Evolutionary conservation across 257 asterid genomes (phyloP).

Genomic region (Rhazya stricta): DNA sequence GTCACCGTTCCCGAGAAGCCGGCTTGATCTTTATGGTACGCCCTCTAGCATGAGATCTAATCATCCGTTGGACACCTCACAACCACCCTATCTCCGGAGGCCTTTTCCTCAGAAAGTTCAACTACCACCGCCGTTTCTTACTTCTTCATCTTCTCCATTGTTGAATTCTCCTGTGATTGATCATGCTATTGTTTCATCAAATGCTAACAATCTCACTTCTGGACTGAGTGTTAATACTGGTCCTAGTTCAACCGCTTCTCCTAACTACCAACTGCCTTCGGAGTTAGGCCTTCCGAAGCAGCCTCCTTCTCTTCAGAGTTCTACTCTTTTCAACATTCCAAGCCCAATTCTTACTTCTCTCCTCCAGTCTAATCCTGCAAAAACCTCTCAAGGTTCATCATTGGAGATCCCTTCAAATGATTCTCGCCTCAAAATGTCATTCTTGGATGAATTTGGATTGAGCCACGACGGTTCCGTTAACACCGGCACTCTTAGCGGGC

Average conservation of each 20-base stretch:
- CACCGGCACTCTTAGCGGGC: slow-evolving; percentile 20
- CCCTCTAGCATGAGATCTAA: slow-evolving; percentile 36
- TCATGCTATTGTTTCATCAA: slow-evolving; percentile 12
- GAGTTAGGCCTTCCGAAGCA: slow-evolving; percentile 15
- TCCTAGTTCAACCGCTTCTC: slow-evolving; percentile 16
- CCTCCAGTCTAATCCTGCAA: slow-evolving; percentile 35
- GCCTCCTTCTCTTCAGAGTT: slow-evolving; percentile 11
- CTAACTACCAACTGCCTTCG: slow-evolving; percentile 26
- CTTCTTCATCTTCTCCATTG: slow-evolving; percentile 21
- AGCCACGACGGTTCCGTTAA: slow-evolving; percentile 13
- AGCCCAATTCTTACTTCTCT: slow-evolving; percentile 43
- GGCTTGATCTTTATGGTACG: slow-evolving; percentile 48
- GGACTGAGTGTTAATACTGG: background rate
- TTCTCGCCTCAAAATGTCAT: slow-evolving; percentile 16
- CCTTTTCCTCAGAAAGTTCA: slow-evolving; percentile 53
- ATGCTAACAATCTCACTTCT: slow-evolving; percentile 6
- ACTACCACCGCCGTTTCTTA: slow-evolving; percentile 27
- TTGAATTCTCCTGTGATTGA: slow-evolving; percentile 19
- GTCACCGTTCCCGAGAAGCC: slow-evolving; percentile 32
- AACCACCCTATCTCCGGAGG: slow-evolving; percentile 41
- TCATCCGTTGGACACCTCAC: slow-evolving; percentile 22
- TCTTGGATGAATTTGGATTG: slow-evolving; percentile 26
- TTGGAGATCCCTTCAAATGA: slow-evolving; percentile 25
- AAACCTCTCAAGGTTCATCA: slow-evolving; percentile 19
- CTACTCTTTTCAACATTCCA: slow-evolving; percentile 34